Conservation (phyloP, 441 rosid genomes). For the Melastoma candidum region DNA sequence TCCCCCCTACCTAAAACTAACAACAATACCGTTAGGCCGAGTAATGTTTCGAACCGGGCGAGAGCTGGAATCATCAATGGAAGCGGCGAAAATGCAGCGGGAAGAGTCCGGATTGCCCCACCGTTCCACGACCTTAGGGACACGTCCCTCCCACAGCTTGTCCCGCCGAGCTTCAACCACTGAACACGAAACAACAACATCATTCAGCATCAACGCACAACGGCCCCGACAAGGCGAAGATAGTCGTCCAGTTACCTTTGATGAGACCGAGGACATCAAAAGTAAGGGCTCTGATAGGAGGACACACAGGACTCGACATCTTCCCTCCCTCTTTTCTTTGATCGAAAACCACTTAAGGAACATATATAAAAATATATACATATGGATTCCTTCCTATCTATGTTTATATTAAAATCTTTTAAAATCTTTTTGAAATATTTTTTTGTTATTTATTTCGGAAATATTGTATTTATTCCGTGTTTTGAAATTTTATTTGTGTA, state of each 20-base stretch:
- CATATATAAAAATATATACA: too few relatives aligned
- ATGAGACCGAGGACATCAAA: slow-evolving; percentile 42
- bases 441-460: too few relatives aligned
- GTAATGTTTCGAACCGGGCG: slow-evolving; percentile 43
- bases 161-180: slow-evolving; percentile 57
- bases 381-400: too few relatives aligned
- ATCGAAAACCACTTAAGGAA: too few relatives aligned
- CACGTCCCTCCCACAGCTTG: slow-evolving; percentile 36
- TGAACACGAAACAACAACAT: slow-evolving; percentile 13
- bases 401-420: not conserved
- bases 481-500: too few relatives aligned
- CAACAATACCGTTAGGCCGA: not conserved
- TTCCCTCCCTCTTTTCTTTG: too few relatives aligned
- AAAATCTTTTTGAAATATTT: not conserved
- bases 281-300: slow-evolving; percentile 70
- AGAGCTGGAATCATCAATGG: slow-evolving; percentile 43
- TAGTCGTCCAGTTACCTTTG: not conserved
- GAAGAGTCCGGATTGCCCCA: slow-evolving; percentile 81
- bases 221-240: not conserved
- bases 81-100: slow-evolving; percentile 56
- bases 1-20: not conserved
- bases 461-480: too few relatives aligned
- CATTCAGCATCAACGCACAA: not conserved
- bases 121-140: slow-evolving; percentile 62
- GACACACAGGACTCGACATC: slow-evolving; percentile 41